These are phyloP conservation scores for Penicillium crustosum DNA, from an alignment of 2,329 filamentous ascomycete genomes.

Conservation along the genomic window DNA sequence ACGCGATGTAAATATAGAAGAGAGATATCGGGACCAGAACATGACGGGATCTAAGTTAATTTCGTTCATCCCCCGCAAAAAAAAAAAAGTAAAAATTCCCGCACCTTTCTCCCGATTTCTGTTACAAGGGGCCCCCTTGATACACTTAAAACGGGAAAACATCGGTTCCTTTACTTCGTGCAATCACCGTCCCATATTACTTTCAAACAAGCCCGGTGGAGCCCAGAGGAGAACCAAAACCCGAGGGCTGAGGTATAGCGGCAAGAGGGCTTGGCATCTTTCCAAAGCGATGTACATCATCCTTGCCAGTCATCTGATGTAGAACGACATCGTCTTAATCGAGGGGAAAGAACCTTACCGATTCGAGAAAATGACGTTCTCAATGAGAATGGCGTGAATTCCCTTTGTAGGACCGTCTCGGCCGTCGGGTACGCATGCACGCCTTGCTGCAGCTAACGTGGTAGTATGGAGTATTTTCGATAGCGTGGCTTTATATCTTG, in stretches of 20 bases:
- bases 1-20: neutral
- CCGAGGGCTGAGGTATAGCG: neutral
- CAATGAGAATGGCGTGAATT: neutral
- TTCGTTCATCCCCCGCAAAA: neutral
- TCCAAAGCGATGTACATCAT: neutral
- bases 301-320: constrained; percentile 17
- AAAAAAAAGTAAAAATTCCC: neutral
- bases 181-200: constrained; percentile 4
- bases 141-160: neutral
- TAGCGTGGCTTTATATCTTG: constrained; percentile 1
- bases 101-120: neutral
- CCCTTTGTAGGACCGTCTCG: constrained; percentile 15
- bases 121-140: neutral
- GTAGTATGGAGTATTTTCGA: neutral
- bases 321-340: neutral
- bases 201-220: constrained; percentile 4
- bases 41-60: neutral
- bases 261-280: constrained; percentile 10
- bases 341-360: neutral
- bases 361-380: neutral
- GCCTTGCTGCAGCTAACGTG: constrained; percentile 8
- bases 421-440: constrained; percentile 23
- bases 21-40: neutral
- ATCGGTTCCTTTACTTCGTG: neutral
- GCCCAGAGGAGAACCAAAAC: neutral